Conservation (phyloP, 306 rosid genomes). For the Trichosanthes truncata region DNA sequence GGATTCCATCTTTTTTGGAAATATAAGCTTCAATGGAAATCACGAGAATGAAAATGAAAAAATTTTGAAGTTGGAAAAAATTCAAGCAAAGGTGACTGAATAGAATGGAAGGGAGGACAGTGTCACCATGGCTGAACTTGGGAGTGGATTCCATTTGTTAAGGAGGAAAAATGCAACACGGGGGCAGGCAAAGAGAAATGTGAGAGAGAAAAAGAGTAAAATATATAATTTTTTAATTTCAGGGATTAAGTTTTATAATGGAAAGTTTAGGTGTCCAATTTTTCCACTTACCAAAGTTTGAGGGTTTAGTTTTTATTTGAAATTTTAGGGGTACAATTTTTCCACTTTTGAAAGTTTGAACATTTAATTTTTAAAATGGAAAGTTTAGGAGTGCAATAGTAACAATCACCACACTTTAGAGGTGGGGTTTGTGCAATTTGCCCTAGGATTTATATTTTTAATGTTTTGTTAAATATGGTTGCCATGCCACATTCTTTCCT, state of each 20-base stretch:
- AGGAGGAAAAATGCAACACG: background rate
- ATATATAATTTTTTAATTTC: no score
- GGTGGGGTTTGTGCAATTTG: background rate
- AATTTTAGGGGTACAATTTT: background rate
- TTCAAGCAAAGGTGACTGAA: conserved; percentile 10
- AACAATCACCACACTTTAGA: background rate
- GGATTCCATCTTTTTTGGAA: conserved; percentile 16
- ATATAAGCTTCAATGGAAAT: conserved; percentile 16
- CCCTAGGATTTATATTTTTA: background rate
- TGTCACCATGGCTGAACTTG: background rate
- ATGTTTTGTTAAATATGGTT: background rate
- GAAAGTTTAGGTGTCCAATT: background rate
- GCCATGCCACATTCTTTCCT: no score
- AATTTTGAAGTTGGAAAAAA: conserved; percentile 12
- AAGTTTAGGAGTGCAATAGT: background rate
- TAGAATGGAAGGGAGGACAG: background rate
- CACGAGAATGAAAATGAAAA: conserved; percentile 16
- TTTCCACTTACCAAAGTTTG: background rate
- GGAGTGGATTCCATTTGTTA: background rate
- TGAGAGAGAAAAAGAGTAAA: no score
- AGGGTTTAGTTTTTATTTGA: background rate
- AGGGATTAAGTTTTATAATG: background rate
- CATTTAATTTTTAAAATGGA: no score
- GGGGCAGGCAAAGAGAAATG: no score
- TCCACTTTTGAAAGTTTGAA: background rate